Evolutionary conservation across 805 yeast species (phyloP).

Genomic region (Candida dajiaensis): DNA sequence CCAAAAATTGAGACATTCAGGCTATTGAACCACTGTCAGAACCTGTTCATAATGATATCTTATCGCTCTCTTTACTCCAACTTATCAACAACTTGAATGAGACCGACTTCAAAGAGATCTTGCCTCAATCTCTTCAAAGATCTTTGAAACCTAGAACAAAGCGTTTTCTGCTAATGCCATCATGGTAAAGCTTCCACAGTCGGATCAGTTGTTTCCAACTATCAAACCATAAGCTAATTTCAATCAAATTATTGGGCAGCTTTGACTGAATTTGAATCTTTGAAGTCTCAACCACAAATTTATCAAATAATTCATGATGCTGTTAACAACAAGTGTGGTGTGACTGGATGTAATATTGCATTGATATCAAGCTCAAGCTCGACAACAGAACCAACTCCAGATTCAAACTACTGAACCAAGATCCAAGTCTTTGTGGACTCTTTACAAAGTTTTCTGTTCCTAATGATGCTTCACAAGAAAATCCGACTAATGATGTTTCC

Average conservation of each 20-base stretch:
- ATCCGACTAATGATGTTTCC: constrained; percentile 59
- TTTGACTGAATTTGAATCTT: constrained; percentile 68
- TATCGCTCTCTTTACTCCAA: constrained; percentile 55
- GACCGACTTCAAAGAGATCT: constrained; percentile 45
- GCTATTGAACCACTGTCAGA: constrained; percentile 37
- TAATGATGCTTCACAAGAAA: constrained; percentile 45
- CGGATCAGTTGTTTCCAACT: constrained; percentile 34
- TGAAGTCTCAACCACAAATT: constrained; percentile 73
- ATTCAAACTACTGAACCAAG: constrained; percentile 11
- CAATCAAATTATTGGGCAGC: constrained; percentile 84
- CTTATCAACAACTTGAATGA: constrained; percentile 25
- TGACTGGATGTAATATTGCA: constrained; percentile 33
- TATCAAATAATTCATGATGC: constrained; percentile 54
- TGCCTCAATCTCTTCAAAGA: constrained; percentile 43
- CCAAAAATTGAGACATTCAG: no score
- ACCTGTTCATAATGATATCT: constrained; percentile 49
- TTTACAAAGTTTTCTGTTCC: constrained; percentile 30
- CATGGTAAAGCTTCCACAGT: constrained; percentile 34
- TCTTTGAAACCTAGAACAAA: constrained; percentile 62
- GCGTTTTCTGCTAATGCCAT: constrained; percentile 52
- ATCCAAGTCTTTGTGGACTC: constrained; percentile 39
- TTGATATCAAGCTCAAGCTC: constrained; percentile 18
- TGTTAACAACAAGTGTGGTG: constrained; percentile 23
- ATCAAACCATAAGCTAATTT: constrained; percentile 45
- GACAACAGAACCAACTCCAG: constrained; percentile 9